Percentiles rank a stretch among this genome's conserved stretches.
phyloP scores from a whole-genome alignment of 2,329 filamentous ascomycete species.

The Microdochium nivale region DNA sequence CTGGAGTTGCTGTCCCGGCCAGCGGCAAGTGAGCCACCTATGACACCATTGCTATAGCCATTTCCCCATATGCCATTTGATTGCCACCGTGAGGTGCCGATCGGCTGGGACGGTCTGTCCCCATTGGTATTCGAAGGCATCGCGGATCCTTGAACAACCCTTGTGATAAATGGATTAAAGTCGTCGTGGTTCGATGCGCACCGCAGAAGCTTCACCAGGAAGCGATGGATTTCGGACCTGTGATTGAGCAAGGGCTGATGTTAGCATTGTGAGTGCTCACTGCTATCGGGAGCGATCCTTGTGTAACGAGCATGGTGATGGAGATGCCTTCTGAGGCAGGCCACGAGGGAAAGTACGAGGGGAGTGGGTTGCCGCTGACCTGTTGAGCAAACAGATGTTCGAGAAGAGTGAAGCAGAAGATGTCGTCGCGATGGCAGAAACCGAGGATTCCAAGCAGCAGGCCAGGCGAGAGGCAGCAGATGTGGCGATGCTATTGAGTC shows the following conservation, averaged over 20 bases:
- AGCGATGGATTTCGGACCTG: too few relatives aligned
- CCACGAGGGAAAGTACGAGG: background rate
- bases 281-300: too few relatives aligned
- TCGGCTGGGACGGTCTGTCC: constrained; percentile 23
- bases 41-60: constrained; percentile 21
- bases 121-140: constrained; percentile 17
- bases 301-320: background rate
- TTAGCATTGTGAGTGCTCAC: too few relatives aligned
- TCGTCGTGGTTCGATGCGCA: background rate
- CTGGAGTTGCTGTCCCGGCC: constrained; percentile 35
- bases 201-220: too few relatives aligned
- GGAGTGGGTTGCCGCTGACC: background rate
- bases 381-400: background rate
- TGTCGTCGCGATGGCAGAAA: too few relatives aligned
- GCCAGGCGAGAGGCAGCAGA: too few relatives aligned
- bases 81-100: constrained; percentile 32
- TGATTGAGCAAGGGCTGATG: too few relatives aligned
- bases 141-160: constrained; percentile 27
- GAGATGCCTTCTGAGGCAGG: constrained; percentile 4
- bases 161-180: background rate
- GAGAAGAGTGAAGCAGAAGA: too few relatives aligned
- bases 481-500: too few relatives aligned
- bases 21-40: constrained; percentile 34
- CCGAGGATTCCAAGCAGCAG: too few relatives aligned
- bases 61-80: constrained; percentile 39